Conservation (phyloP, 2,329 filamentous ascomycete genomes). For the Ascochyta pisi region DNA sequence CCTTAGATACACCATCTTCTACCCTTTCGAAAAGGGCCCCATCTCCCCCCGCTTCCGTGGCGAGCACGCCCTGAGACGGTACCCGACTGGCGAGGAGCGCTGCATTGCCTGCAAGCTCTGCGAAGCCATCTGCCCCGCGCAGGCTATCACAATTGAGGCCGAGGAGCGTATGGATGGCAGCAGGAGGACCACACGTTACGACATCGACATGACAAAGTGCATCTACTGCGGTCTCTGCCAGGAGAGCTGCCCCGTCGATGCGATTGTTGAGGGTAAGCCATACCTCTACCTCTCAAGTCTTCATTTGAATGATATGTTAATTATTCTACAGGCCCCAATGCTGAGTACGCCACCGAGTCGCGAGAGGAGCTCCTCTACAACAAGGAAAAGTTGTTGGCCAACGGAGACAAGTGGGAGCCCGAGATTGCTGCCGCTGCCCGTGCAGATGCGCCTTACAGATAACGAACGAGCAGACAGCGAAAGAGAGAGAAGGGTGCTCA, state of each 20-base stretch:
- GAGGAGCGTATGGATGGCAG: slow-evolving; percentile 97
- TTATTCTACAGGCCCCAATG: slow-evolving; percentile 64
- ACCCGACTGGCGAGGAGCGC: slow-evolving; percentile 96
- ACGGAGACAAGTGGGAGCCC: slow-evolving; percentile 83
- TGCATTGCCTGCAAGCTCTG: slow-evolving; percentile 99
- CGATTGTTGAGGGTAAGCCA: slow-evolving; percentile 75
- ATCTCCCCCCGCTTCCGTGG: slow-evolving; percentile 98
- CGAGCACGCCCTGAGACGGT: slow-evolving; percentile 94
- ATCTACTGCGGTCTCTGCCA: slow-evolving; percentile 99
- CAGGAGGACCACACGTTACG: slow-evolving; percentile 93
- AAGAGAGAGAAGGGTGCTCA: slow-evolving; percentile 4
- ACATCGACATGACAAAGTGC: slow-evolving; percentile 99
- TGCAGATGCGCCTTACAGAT: slow-evolving; percentile 81
- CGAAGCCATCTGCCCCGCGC: slow-evolving; percentile 96
- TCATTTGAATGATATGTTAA: too few species aligned
- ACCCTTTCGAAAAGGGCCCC: slow-evolving; percentile 98
- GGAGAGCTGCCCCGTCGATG: slow-evolving; percentile 97
- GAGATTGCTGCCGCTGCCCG: slow-evolving; percentile 91
- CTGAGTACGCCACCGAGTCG: slow-evolving; percentile 77
- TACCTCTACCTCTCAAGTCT: too few species aligned
- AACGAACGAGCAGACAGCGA: slow-evolving; percentile 43
- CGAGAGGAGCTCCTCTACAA: slow-evolving; percentile 97
- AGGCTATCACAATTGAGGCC: slow-evolving; percentile 98
- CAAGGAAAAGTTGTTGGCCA: slow-evolving; percentile 90
- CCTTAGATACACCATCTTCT: slow-evolving; percentile 92